phyloP scores from a whole-genome alignment of 805 yeast species.

The Teunomyces kruisii region DNA sequence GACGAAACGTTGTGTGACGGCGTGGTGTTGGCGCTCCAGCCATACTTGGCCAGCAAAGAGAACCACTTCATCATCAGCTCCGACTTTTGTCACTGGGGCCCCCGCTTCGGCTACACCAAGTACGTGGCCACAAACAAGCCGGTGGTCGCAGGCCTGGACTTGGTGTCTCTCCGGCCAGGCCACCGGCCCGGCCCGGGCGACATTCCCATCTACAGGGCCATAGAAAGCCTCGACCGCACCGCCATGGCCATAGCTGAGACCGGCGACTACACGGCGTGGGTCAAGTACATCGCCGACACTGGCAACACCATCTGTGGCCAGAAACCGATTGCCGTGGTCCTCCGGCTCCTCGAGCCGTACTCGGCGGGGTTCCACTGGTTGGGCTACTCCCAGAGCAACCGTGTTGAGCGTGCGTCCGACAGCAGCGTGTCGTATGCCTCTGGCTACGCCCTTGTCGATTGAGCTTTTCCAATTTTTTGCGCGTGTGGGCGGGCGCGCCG shows the following conservation, averaged over 20 bases:
- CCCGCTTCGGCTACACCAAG: slow-evolving; percentile 43
- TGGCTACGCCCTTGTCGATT: slow-evolving; percentile 48
- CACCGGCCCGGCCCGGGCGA: slow-evolving; percentile 7
- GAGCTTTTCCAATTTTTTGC: too few species aligned
- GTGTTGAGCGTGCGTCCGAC: slow-evolving; percentile 48
- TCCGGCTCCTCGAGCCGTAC: slow-evolving; percentile 51
- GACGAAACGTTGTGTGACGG: slow-evolving; percentile 42
- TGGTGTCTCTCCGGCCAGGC: slow-evolving; percentile 2
- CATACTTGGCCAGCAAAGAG: slow-evolving; percentile 52
- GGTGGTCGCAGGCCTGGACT: neutral
- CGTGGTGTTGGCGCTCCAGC: slow-evolving; percentile 49
- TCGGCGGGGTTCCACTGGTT: slow-evolving; percentile 59
- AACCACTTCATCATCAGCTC: slow-evolving; percentile 79
- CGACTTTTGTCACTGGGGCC: slow-evolving; percentile 94
- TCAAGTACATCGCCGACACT: slow-evolving; percentile 61
- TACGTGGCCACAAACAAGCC: slow-evolving; percentile 19
- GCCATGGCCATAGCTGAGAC: slow-evolving; percentile 64
- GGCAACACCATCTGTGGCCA: slow-evolving; percentile 95
- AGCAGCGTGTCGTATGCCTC: slow-evolving; percentile 92
- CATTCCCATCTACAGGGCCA: slow-evolving; percentile 65
- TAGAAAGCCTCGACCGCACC: slow-evolving; percentile 65
- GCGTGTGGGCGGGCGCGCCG: too few species aligned
- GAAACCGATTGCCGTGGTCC: slow-evolving; percentile 68
- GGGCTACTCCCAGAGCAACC: slow-evolving; percentile 76
- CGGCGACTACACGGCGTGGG: slow-evolving; percentile 64